A percentile compares a stretch with the other conserved stretches of the same genome.
Conservation (phyloP, 306 rosid species). For the Herpetospermum pedunculosum region DNA sequence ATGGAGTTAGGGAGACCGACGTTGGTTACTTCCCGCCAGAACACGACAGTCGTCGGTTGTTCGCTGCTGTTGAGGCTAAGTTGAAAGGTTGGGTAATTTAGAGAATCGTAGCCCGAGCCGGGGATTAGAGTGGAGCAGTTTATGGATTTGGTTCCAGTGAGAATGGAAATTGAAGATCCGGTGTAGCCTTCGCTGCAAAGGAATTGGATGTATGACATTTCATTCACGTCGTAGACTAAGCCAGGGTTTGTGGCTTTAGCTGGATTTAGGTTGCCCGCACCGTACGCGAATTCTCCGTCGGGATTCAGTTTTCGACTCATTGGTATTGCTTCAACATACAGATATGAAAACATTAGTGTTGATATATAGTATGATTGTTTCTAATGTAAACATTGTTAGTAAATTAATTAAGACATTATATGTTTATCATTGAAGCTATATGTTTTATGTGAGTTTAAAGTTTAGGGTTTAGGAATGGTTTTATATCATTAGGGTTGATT, state of each 20-base stretch:
- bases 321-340: conserved; percentile 41
- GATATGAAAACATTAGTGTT: not conserved
- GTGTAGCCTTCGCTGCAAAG: conserved; percentile 69
- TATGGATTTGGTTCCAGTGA: conserved; percentile 35
- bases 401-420: too few species aligned
- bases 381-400: too few species aligned
- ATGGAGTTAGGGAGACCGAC: conserved; percentile 43
- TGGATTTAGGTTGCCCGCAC: conserved; percentile 78
- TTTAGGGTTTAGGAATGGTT: too few species aligned
- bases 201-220: conserved; percentile 50
- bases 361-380: too few species aligned
- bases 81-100: conserved; percentile 76
- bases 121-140: conserved; percentile 60
- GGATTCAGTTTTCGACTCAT: conserved; percentile 39
- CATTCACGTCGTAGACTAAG: conserved; percentile 59
- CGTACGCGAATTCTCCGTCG: conserved; percentile 68
- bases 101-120: conserved; percentile 55
- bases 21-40: conserved; percentile 58
- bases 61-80: conserved; percentile 24
- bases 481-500: too few species aligned
- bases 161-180: conserved; percentile 28
- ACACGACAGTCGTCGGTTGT: conserved; percentile 26
- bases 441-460: too few species aligned
- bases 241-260: conserved; percentile 54
- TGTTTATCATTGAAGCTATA: too few species aligned